Conservation (phyloP, 1,284 basidiomycete species). For the Cryptococcus sp. region DNA sequence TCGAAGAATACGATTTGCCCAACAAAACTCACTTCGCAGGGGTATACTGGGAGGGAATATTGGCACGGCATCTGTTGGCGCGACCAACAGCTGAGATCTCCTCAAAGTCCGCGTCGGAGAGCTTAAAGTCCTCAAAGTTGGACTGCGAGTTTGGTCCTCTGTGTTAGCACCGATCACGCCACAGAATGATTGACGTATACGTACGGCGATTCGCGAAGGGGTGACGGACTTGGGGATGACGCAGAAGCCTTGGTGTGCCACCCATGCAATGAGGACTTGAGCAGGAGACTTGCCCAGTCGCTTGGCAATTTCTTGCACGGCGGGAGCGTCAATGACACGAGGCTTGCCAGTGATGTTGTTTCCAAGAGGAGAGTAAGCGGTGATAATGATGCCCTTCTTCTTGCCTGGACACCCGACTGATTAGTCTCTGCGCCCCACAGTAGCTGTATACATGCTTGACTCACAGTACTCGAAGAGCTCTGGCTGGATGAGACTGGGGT, state of each 20-base stretch:
- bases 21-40: background rate
- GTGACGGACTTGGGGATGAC: constrained; percentile 73
- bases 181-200: background rate
- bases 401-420: constrained; percentile 62
- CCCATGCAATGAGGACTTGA: constrained; percentile 60
- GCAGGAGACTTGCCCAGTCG: background rate
- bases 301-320: constrained; percentile 64
- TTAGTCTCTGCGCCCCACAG: background rate
- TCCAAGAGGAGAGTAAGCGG: constrained; percentile 82
- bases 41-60: background rate
- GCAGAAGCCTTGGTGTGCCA: constrained; percentile 63
- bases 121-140: constrained; percentile 69
- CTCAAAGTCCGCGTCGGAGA: constrained; percentile 65
- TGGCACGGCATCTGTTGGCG: background rate
- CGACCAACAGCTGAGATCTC: constrained; percentile 49
- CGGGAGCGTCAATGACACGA: constrained; percentile 54
- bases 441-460: background rate
- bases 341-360: constrained; percentile 58
- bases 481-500: constrained; percentile 60
- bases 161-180: constrained; percentile 48
- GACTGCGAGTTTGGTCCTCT: constrained; percentile 51
- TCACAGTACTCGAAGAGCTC: constrained; percentile 42
- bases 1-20: background rate
- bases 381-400: constrained; percentile 72
- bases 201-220: constrained; percentile 53